Base-by-base conservation (phyloP, 352 stramenopile species). In the Phytopythium litorale region DNA sequence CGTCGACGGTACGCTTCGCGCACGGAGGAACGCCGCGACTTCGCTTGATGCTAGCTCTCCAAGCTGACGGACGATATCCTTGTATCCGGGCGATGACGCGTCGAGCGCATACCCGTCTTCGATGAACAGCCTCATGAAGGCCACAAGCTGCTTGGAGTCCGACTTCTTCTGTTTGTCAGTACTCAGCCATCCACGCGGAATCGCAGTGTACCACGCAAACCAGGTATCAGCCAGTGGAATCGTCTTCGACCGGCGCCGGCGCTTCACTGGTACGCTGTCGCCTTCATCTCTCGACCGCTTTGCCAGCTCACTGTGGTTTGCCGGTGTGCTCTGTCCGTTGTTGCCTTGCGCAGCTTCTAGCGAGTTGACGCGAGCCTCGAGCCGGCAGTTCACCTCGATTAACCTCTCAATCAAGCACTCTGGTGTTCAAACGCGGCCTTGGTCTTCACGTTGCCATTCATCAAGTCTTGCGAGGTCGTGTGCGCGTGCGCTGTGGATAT, bases 61-160 rank as follows among this genome's bases (percentile, higher is more conserved):
- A 43, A 58, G 52, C 52, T 46, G 52, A 32, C 52, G 52, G 13
- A 58, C 52, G 11, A 11, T 12, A 30, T 58, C 52, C 52, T 58
- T 58, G 52, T 46, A 58, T 33, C 33, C n/a, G 30, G 52, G 33
- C n/a, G 52, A 58, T 16, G 21, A 28, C 52, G 48, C 52, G 19
- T 40, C 45, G 9, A 72, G 58, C 28, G n/a, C n/a, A 45, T 65
- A 68, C 3, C 65, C 61, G 12, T 43, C 58, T 16, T 61, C 49
- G 16, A 72, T 21, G 35, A 66, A 69, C 0, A 67, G 23, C 50
- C 66, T 66, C 50, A 66, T 69, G 46, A 64, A 64, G 15, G 62
- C 58, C 7, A 69, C 62, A 30, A 65, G 19, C 25, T 54, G 32
- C 46, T 60, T 59, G 4, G 38, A 62, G 3, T 73, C 66, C 0